Evolutionary conservation across 192 early-diverging fungal species (phyloP).

Genomic region (Podochytrium sp.): DNA sequence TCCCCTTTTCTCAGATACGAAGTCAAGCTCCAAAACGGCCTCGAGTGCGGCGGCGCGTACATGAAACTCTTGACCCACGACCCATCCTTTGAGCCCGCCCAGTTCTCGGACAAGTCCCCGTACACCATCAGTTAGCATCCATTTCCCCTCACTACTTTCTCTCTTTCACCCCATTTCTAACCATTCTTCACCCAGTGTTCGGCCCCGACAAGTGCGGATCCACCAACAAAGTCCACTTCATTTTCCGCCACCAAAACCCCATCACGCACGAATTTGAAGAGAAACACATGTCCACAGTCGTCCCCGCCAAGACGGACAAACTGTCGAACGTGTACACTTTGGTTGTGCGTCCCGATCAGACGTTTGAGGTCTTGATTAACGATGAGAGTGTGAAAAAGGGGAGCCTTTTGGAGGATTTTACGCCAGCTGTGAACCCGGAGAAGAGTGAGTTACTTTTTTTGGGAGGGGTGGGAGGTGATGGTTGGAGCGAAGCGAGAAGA

Average conservation of each 20-base stretch:
- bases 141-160: background rate
- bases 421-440: constrained; percentile 85
- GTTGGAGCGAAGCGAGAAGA: too few relatives aligned
- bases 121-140: constrained; percentile 71
- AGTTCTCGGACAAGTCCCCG: constrained; percentile 83
- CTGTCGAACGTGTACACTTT: constrained; percentile 82
- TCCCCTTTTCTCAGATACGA: constrained; percentile 61
- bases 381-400: constrained; percentile 66
- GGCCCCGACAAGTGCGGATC: constrained; percentile 95
- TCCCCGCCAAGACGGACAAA: constrained; percentile 65
- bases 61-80: constrained; percentile 82
- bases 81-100: constrained; percentile 60
- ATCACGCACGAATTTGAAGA: constrained; percentile 78
- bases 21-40: constrained; percentile 84
- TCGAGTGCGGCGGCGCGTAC: constrained; percentile 94
- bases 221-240: constrained; percentile 91
- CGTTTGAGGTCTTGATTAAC: constrained; percentile 80
- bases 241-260: constrained; percentile 91
- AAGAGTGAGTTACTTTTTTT: too few relatives aligned
- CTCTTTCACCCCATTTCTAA: background rate
- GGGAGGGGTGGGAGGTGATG: too few relatives aligned
- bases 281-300: constrained; percentile 80
- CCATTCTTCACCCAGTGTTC: constrained; percentile 71
- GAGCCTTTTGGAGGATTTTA: constrained; percentile 77
- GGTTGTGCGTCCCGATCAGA: constrained; percentile 80